Evolutionary conservation across 1,284 basidiomycete species (phyloP), one percentile per base, ranked within the genome.

Genomic region (Xanthoconium separans): DNA sequence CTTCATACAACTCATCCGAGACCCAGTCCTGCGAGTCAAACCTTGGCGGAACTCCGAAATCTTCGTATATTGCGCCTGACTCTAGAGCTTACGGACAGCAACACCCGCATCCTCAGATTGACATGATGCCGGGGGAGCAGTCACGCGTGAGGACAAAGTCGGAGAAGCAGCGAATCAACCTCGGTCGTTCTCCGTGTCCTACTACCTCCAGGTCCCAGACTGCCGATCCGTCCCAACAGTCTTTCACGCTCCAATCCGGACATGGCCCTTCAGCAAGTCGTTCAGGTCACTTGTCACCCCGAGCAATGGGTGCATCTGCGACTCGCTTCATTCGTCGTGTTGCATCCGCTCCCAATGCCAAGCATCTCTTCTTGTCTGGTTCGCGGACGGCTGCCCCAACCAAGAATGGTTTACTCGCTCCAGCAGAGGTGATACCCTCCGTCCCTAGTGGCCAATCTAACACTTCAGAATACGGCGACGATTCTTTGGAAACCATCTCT

Each of bases 291-390:
- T 72, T 87, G 33, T 85, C 82, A 9, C 83, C 87, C 36, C 85
- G 81, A 65, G 76, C 79, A 16, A 78, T 89, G 70, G 75, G 83
- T 44, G 83, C 84, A 16, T 83, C 84, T 1, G 89, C 91, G 9
- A 81, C 87, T 47, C 85, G 93, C 30, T 94, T 97, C 72, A 85
- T 99, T 39, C 87, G 96, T 47, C 86, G 96, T 39, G 96, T 98
- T 43, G 94, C 95, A 2, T 97, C 94, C 22, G 95, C 95, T 2
- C 96, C 96, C 2, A 98, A 98, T 70, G 89, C 94, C 45, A 99
- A 98, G 71, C 89, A 89, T 41, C 77, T 98, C 20, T 95, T 96
- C 70, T 77, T 80, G 45, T 73, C 83, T 44, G 73, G 77, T 53
- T 77, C 81, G 42, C 79, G 78, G 51, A 77, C 80, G 45, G 64